Evolutionary conservation across 176 grass and related monocot species (phyloP), one percentile per base, ranked within the genome.

Genomic region (Ensete glaucum): DNA sequence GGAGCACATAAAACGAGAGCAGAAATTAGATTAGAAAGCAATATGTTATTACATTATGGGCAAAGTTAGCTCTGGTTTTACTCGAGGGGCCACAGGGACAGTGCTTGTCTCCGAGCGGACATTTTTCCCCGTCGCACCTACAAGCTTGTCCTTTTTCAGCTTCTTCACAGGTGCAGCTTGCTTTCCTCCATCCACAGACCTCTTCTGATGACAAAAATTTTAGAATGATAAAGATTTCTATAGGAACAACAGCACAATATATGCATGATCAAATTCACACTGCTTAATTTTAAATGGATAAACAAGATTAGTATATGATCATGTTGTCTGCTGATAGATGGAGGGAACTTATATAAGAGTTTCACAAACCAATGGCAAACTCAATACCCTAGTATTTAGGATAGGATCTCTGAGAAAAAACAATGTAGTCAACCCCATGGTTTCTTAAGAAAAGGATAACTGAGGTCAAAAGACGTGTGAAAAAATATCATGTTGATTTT

Each of bases 71-170:
- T 98, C 90, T 8, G 90, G 75, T 84, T 93, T 98, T 73, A 98
- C 94, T 56, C 82, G 86, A 81, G 94, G 84, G 11, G 86, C 84
- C 12, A 85, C 83, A 80, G 86, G 88, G 70, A 85, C 73, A 58
- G 85, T 85, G 86, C 84, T 91, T 83, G 84, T 85, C 79, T 93
- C 94, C 0, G 88, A 85, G 83, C 77, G 85, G 69, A 80, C 63
- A 27, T 81, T 87, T 85, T 93, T 98, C 58, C 94, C 94, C 55
- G 82, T 84, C 54, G 84, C 80, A 66, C 86, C 86, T 52, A 79
- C 82, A 83, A 91, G 73, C 75, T 93, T 98, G 76, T 98, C 94
- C 72, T 93, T 98, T 87, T 98, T 98, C 59, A 79, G 43, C 83
- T 98, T 98, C 78, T 93, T 98, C 72, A 82, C 29, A 82, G 90